A percentile compares a stretch with the other conserved stretches of the same genome.
These are phyloP conservation scores for Emericellopsis cladophorae DNA, from an alignment of 2,329 filamentous ascomycete species.

Conservation along the genomic window DNA sequence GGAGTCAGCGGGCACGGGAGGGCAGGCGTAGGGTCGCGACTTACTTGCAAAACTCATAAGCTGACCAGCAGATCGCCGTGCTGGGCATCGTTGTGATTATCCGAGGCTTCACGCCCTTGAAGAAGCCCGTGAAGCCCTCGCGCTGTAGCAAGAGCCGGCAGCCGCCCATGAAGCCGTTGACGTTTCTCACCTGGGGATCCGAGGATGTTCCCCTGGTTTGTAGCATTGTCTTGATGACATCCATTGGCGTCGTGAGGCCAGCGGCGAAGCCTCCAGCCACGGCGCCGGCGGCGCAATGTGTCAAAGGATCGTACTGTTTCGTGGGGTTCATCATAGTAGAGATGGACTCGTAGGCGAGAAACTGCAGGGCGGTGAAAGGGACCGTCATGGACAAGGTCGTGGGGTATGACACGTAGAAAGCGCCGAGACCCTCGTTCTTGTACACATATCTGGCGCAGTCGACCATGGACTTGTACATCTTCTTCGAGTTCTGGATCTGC, in stretches of 20 bases:
- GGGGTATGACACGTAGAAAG: slow-evolving; percentile 97
- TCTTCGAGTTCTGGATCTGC: slow-evolving; percentile 91
- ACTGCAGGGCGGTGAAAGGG: slow-evolving; percentile 92
- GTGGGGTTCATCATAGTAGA: slow-evolving; percentile 85
- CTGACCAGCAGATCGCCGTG: slow-evolving; percentile 97
- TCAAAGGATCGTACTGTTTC: slow-evolving; percentile 80
- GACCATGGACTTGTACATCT: slow-evolving; percentile 69
- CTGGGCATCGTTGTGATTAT: slow-evolving; percentile 96
- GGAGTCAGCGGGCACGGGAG: not conserved
- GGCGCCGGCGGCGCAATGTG: slow-evolving; percentile 85
- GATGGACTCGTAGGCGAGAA: slow-evolving; percentile 94
- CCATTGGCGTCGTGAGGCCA: slow-evolving; percentile 87
- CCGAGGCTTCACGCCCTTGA: slow-evolving; percentile 81
- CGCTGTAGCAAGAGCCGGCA: slow-evolving; percentile 71
- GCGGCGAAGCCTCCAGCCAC: slow-evolving; percentile 89
- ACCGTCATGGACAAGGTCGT: slow-evolving; percentile 98
- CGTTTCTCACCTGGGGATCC: slow-evolving; percentile 71
- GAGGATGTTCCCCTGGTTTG: slow-evolving; percentile 80
- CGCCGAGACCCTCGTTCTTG: slow-evolving; percentile 71
- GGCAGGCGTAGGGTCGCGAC: slow-evolving; percentile 12
- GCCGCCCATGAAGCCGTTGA: slow-evolving; percentile 69
- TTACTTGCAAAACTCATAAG: slow-evolving; percentile 57
- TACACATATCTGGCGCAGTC: slow-evolving; percentile 87
- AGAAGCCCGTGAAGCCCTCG: slow-evolving; percentile 78
- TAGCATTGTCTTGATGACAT: slow-evolving; percentile 95